phyloP scores from a whole-genome alignment of 139 green algal species.

The Asterochloris sp. region DNA sequence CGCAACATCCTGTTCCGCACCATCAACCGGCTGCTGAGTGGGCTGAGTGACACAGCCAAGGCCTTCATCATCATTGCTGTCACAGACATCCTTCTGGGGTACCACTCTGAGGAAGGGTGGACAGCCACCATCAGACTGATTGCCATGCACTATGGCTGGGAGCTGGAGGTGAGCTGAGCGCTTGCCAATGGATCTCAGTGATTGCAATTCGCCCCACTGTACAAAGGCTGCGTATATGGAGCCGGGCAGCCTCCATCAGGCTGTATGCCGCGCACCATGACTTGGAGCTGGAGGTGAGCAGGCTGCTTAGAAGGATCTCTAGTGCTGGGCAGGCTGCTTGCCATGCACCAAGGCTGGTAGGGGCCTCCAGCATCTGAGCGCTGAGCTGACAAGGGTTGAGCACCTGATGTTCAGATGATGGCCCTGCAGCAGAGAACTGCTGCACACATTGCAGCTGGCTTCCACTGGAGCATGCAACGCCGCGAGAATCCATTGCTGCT shows the following conservation, averaged over 20 bases:
- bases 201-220: no score
- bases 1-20: slow-evolving; percentile 52
- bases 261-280: slow-evolving; percentile 79
- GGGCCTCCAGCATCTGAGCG: no score
- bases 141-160: slow-evolving; percentile 72
- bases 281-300: slow-evolving; percentile 57
- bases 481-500: no score
- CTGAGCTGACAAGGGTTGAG: no score
- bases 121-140: slow-evolving; percentile 73
- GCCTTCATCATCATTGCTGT: slow-evolving; percentile 86
- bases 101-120: slow-evolving; percentile 94
- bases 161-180: slow-evolving; percentile 48
- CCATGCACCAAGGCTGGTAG: slow-evolving; percentile 77
- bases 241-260: slow-evolving; percentile 68
- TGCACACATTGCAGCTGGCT: no score
- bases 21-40: slow-evolving; percentile 71
- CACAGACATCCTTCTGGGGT: slow-evolving; percentile 83
- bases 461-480: no score
- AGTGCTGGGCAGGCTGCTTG: slow-evolving; percentile 54
- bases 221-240: no score
- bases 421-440: no score
- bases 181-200: neutral
- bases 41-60: slow-evolving; percentile 87
- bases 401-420: no score
- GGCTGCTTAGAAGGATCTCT: no score